Percentiles rank a stretch among this genome's conserved stretches.
phyloP scores from a whole-genome alignment of 129 eudicot genomes.

The Lactuca sativa region DNA sequence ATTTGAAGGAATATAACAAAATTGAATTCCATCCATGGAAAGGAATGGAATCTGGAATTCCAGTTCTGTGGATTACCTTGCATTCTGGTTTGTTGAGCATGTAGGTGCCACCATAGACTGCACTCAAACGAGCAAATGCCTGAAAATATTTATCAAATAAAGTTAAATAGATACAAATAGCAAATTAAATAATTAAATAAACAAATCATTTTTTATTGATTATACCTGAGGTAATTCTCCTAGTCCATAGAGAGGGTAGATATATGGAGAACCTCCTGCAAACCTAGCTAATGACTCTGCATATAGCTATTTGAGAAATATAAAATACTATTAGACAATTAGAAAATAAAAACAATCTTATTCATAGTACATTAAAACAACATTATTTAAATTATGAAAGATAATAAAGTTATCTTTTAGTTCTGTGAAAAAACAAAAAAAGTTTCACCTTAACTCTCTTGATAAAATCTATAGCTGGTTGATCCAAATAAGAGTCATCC shows the following conservation, averaged over 20 bases:
- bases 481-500: constrained; percentile 58
- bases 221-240: constrained; percentile 98
- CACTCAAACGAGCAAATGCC: constrained; percentile 79
- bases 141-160: constrained; percentile 24
- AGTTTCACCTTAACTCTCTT: constrained; percentile 61
- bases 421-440: too few species aligned
- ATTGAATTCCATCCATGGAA: too few species aligned
- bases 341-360: not conserved
- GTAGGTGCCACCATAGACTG: constrained; percentile 72
- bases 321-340: constrained; percentile 13
- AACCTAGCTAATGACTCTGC: constrained; percentile 94
- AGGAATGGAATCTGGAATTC: not conserved
- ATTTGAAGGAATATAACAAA: too few species aligned
- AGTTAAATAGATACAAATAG: constrained; percentile 6
- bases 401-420: too few species aligned
- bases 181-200: not conserved
- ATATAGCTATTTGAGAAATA: constrained; percentile 57
- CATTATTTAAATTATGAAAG: too few species aligned
- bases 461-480: constrained; percentile 64
- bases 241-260: constrained; percentile 90
- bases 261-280: constrained; percentile 95
- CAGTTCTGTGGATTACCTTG: constrained; percentile 37
- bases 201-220: not conserved
- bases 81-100: constrained; percentile 80
- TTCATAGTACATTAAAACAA: too few species aligned